Base-by-base conservation (phyloP, 805 yeast genomes). In the Candida ulmi region DNA sequence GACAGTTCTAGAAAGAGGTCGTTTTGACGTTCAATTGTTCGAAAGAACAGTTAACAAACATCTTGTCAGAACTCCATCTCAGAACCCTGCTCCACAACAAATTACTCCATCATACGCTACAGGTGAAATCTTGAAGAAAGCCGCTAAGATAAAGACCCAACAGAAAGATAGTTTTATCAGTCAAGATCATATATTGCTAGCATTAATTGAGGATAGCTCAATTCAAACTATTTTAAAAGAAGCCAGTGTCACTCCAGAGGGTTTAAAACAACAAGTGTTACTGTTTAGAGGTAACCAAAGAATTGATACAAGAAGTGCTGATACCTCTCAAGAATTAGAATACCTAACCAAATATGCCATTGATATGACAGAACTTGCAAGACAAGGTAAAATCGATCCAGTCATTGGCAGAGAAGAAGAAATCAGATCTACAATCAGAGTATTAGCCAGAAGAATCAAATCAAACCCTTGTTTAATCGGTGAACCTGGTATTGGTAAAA, bases 401-500 rank as follows among this genome's bases (percentile, higher is more conserved):
- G 99, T 93, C 33, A 93, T 93, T 58, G 99, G 99, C 41, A 84
- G 99, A 68, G 99, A 93, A 62, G 99, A 93, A 64, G 99, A 93
- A 67, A 93, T 93, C 50, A 78, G 98, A 66, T 76, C 97, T 50
- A 87, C 96, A 25, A 91, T 93, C 43, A 77, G 98, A 45, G 96
- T 93, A 3, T 72, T 93, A 44, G 90, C 99, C n/a, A 83, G 99
- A 68, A 80, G 99, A 67, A 86, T 95, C 31, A 93, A 93, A 66
- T 90, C 97, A 7, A 93, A 93, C 60, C 96, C 98, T 13, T 93
- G 95, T 54, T 68, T 93, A 44, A 88, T 93, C 55, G 99, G 99
- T 72, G 99, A 93, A 57, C 96, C 99, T 31, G 99, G 99, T 78
- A 97, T 93, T 39, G 99, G 99, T 73, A 93, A 93, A 68, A 93